Percentiles rank a stretch among this genome's conserved stretches.
Evolutionary conservation across 2,329 filamentous ascomycete species (phyloP).

Genomic region (Exophiala sp.): DNA sequence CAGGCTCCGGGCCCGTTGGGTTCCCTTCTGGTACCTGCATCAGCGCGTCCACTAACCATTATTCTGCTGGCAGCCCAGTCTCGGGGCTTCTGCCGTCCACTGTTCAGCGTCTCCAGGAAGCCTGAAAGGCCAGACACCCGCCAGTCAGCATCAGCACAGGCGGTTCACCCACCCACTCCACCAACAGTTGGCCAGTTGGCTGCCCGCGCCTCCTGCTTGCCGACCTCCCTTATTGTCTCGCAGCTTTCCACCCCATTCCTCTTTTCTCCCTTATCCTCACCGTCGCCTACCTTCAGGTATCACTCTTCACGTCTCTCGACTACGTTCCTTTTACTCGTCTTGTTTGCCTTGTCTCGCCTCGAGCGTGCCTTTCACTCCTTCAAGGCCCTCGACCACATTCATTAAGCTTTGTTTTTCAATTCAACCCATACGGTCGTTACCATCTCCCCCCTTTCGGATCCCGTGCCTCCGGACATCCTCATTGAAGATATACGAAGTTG

Average conservation of each 20-base stretch:
- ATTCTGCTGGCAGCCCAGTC: too few relatives aligned
- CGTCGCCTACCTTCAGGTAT: conserved; percentile 29
- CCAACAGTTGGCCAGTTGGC: background rate
- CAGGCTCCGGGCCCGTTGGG: conserved; percentile 1
- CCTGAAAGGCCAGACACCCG: background rate
- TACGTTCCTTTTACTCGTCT: conserved; percentile 31
- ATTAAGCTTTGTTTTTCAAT: conserved; percentile 23
- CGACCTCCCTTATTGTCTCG: conserved; percentile 28
- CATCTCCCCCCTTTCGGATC: conserved; percentile 6
- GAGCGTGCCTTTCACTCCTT: conserved; percentile 49
- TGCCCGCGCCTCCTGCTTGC: background rate
- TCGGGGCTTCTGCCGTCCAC: background rate
- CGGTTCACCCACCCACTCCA: background rate
- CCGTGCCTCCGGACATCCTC: conserved; percentile 2
- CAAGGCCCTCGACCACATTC: conserved; percentile 43
- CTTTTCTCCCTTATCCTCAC: conserved; percentile 31
- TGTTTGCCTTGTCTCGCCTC: conserved; percentile 28
- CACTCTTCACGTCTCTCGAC: conserved; percentile 27
- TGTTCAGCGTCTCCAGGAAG: background rate
- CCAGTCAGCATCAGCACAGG: conserved; percentile 6
- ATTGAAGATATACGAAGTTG: conserved; percentile 7
- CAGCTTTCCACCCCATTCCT: conserved; percentile 29
- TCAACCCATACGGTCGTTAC: conserved; percentile 24
- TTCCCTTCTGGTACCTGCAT: conserved; percentile 9
- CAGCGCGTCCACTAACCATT: background rate